These are phyloP conservation scores for Actinomortierella ambigua DNA, from an alignment of 371 early-diverging fungal species.

Conservation along the genomic window DNA sequence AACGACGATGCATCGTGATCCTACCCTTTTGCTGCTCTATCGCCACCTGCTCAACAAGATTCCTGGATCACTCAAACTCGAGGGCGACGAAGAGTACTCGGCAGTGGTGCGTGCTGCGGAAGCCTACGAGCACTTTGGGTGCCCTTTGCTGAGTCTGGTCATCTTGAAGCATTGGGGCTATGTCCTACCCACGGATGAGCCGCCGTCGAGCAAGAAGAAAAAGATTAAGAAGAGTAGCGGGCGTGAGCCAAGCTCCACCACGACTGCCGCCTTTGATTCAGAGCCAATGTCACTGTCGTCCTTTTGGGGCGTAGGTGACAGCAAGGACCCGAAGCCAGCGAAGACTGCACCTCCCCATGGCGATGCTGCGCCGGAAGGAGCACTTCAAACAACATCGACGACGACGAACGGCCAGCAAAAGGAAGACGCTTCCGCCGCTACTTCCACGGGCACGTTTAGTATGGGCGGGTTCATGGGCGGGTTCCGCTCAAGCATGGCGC, in stretches of 20 bases:
- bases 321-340: not conserved
- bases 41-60: constrained; percentile 61
- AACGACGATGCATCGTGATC: constrained; percentile 60
- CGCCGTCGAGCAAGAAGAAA: not conserved
- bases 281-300: no score
- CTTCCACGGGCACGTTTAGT: constrained; percentile 19
- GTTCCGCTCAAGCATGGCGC: constrained; percentile 3
- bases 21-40: constrained; percentile 80
- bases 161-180: constrained; percentile 55
- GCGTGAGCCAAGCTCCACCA: no score
- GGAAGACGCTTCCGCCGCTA: not conserved
- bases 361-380: not conserved
- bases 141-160: constrained; percentile 73
- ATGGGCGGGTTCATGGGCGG: constrained; percentile 37
- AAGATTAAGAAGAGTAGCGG: no score
- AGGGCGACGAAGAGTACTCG: constrained; percentile 58
- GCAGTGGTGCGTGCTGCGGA: constrained; percentile 64
- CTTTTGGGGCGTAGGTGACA: constrained; percentile 17
- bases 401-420: no score
- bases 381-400: not conserved
- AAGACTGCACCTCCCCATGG: not conserved
- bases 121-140: constrained; percentile 79
- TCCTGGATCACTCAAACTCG: constrained; percentile 12
- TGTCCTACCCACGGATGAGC: constrained; percentile 25
- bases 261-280: no score